These are phyloP conservation scores for Escallonia herrerae DNA, from an alignment of 129 eudicot species.

Conservation along the genomic window DNA sequence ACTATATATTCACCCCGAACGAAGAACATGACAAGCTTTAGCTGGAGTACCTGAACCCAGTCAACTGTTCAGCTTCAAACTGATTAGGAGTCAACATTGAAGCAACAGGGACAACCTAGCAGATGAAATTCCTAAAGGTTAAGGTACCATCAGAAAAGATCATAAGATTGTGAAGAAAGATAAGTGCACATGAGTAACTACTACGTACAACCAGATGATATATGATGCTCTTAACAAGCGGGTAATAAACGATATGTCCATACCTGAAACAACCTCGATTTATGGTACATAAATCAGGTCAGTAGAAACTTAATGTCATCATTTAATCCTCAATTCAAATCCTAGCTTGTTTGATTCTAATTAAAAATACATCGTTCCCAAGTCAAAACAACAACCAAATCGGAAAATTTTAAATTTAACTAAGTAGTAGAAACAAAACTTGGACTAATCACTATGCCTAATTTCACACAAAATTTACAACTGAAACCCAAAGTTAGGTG, in stretches of 20 bases:
- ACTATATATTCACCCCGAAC: too few relatives aligned
- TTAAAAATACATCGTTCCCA: neutral
- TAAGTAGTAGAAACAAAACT: neutral
- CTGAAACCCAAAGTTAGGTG: neutral
- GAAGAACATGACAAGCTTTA: too few relatives aligned
- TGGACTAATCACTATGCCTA: neutral
- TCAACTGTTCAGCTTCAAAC: slow-evolving; percentile 92
- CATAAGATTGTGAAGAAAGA: too few relatives aligned
- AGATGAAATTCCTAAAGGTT: too few relatives aligned
- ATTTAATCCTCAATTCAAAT: neutral
- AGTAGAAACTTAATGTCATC: neutral
- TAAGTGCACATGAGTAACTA: too few relatives aligned
- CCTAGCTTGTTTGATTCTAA: neutral
- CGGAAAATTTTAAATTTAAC: neutral
- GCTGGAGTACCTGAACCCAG: slow-evolving; percentile 60
- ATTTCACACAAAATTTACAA: neutral
- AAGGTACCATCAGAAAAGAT: too few relatives aligned
- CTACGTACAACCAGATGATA: too few relatives aligned
- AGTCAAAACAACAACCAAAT: neutral
- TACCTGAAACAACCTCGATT: too few relatives aligned
- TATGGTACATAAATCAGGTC: too few relatives aligned
- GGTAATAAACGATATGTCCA: too few relatives aligned
- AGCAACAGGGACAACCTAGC: slow-evolving; percentile 97
- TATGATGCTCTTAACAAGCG: too few relatives aligned
- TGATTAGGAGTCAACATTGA: slow-evolving; percentile 99